Base-by-base conservation (phyloP, 305 asterid genomes). In the Fraxinus floribunda region DNA sequence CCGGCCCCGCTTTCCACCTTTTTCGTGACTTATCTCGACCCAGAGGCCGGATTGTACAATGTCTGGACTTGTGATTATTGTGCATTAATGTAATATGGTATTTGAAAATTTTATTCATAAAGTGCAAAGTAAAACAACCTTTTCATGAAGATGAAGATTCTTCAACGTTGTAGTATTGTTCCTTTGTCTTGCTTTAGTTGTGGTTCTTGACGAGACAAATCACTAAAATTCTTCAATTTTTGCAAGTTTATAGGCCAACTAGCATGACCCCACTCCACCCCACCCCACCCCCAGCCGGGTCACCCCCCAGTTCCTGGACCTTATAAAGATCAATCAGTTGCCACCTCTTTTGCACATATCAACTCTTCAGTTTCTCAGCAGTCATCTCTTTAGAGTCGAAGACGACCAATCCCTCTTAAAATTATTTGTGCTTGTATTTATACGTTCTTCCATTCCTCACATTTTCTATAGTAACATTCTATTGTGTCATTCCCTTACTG, bases 301-400 rank as follows among this genome's bases (percentile, higher is more conserved):
- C 76, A 35, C 35, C 85, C n/a, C 70, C 32, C 60, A 29, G 16
- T 70, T 73, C 72, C 71, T 68, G 75, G 75, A 41, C 86, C 93
- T 78, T 89, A 89, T 90, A 91, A 89, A 84, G 84, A 68, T 82
- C 85, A 66, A 26, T 13, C 79, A 74, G 5, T 87, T 52, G 87
- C 86, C 82, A 77, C 86, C 70, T 32, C 79, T 71, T 80, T 72
- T 55, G 44, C 91, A 88, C 90, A 83, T 72, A 86, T 66, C 74
- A 24, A 1, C 79, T 66, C 83, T 75, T 36, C 41, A 34, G 29
- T 71, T 79, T 36, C 32, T 11, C 35, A 66, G 1, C 74, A 7
- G 11, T 62, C 13, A 7, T 62, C 71, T 24, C 71, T 60, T 7
- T 24, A 18, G 39, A 30, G 39, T 10, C 20, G 15, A 10, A 22